phyloP scores from a whole-genome alignment of 768 basidiomycete genomes.

The Rhodotorula kratochvilovae region DNA sequence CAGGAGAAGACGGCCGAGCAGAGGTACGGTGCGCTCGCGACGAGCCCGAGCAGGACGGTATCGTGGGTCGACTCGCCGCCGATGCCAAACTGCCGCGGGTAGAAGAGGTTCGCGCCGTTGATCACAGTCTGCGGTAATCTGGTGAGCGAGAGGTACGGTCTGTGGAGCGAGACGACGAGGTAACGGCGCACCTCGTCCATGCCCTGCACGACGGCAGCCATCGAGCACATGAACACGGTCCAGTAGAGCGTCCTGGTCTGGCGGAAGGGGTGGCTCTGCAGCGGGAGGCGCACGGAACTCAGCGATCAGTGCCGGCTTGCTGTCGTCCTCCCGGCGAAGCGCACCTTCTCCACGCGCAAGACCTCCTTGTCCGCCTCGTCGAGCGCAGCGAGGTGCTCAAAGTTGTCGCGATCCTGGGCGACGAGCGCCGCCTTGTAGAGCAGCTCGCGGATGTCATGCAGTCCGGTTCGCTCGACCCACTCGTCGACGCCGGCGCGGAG shows the following conservation, averaged over 20 bases:
- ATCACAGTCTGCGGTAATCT: background rate
- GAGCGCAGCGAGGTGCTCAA: constrained; percentile 39
- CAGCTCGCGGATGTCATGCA: constrained; percentile 45
- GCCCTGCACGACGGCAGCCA: constrained; percentile 40
- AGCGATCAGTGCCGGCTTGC: background rate
- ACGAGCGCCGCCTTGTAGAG: constrained; percentile 70
- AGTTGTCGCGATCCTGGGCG: constrained; percentile 54
- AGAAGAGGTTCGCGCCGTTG: constrained; percentile 32
- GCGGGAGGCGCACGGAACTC: no score
- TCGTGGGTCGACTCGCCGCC: constrained; percentile 9
- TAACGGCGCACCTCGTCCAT: constrained; percentile 15
- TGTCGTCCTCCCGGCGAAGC: background rate
- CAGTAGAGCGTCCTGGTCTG: constrained; percentile 43
- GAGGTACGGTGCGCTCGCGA: constrained; percentile 36
- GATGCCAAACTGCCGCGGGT: constrained; percentile 27
- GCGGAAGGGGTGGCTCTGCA: constrained; percentile 45
- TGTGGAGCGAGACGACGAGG: no score
- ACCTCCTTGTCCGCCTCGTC: constrained; percentile 43
- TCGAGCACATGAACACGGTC: constrained; percentile 23
- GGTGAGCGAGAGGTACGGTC: no score
- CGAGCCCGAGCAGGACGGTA: constrained; percentile 33
- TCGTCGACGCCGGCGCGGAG: constrained; percentile 52
- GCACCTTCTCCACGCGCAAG: constrained; percentile 41
- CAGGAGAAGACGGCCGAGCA: constrained; percentile 42
- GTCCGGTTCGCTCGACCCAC: constrained; percentile 55